Evolutionary conservation across 1,139 yeast species (phyloP), one percentile per base, ranked within the genome.

Genomic region (Nakaseomyces sp.): DNA sequence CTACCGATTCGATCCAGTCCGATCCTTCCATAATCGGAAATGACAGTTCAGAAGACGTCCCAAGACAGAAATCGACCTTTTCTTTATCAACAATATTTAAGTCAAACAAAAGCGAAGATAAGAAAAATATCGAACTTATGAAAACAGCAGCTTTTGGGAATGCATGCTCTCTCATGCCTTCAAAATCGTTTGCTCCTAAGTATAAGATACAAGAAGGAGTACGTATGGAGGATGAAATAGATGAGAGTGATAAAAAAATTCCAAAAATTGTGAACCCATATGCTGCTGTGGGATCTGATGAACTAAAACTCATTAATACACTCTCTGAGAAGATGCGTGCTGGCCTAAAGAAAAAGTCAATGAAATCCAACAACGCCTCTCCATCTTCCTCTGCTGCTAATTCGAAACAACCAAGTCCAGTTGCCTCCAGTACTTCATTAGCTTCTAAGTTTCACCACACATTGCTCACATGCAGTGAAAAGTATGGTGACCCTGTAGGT

Each of bases 401-500:
- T 29, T 13, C 25, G 3, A 41, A 44, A 19, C 38, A 42, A 32
- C 32, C 39, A 16, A 39, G 41, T 13, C 42, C 43, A 22, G 43
- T 24, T 4, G 8, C 43, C 5, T 20, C 33, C 12, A 6, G 26
- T 22, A 25, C 31, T 9, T 33, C 37, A 16, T 16, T 36, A 15
- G 65, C 64, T 37, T 68, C 65, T 40, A 33, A 47, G 3, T 53
- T 50, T 25, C 33, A 15, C 13, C 38, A 35, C 18, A 18, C 18
- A 7, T 17, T 24, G 18, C 26, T 19, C 7, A 33, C 42, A 2
- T 56, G 67, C 24, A 46, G 57, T 3, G 74, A 74, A 26, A 72
- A 79, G 50, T 81, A 80, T 54, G 89, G 89, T 6, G 70, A 71
- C 41, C 72, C 79, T 20, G 71, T 71, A 44, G 81, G 81, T 12